Evolutionary conservation across 2,329 filamentous ascomycete genomes (phyloP).

Genomic region (Xylariales sp.): DNA sequence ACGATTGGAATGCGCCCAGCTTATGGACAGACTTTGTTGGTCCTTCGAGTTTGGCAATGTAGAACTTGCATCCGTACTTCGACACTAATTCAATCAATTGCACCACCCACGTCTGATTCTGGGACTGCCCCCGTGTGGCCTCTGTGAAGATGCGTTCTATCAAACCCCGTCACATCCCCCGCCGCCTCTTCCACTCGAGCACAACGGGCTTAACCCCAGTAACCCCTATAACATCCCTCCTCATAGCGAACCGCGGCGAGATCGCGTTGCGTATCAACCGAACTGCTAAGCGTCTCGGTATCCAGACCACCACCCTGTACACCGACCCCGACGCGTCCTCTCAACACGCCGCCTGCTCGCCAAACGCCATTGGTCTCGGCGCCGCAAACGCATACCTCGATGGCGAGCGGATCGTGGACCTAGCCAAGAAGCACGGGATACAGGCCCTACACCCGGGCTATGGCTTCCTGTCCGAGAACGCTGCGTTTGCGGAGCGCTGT

Average conservation of each 20-base stretch:
- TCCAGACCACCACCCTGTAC: constrained; percentile 90
- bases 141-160: constrained; percentile 53
- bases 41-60: not conserved
- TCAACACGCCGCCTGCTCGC: constrained; percentile 83
- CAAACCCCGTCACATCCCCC: constrained; percentile 44
- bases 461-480: constrained; percentile 92
- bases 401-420: constrained; percentile 82
- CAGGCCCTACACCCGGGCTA: constrained; percentile 94
- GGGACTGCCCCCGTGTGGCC: no score
- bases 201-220: constrained; percentile 27
- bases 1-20: constrained; percentile 1
- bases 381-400: constrained; percentile 85
- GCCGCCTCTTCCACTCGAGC: constrained; percentile 28
- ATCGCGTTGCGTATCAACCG: constrained; percentile 90
- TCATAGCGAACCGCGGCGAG: constrained; percentile 96
- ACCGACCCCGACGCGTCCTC: constrained; percentile 84
- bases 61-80: not conserved
- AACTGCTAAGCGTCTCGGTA: constrained; percentile 83
- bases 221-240: constrained; percentile 66
- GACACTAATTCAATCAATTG: no score
- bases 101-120: no score
- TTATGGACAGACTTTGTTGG: not conserved
- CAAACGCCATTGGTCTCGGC: constrained; percentile 79
- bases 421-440: constrained; percentile 82
- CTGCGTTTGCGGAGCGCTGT: constrained; percentile 82